Conservation (phyloP, 345 rosid genomes). For the Triadica sebifera region DNA sequence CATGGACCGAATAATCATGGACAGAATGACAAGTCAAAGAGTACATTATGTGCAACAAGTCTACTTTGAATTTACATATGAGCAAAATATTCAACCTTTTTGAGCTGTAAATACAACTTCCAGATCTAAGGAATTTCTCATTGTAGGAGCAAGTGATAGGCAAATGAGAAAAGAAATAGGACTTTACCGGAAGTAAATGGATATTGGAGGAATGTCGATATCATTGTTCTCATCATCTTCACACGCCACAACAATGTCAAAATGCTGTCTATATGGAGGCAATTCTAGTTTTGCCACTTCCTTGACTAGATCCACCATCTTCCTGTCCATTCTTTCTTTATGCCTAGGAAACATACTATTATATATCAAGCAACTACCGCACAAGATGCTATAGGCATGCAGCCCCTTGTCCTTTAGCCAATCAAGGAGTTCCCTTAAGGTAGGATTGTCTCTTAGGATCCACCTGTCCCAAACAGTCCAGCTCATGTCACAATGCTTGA, state of each 20-base stretch:
- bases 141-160: neutral
- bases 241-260: slow-evolving; percentile 91
- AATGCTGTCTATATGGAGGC: slow-evolving; percentile 63
- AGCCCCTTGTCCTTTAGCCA: slow-evolving; percentile 83
- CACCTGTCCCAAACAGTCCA: slow-evolving; percentile 99
- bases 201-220: slow-evolving; percentile 81
- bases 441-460: slow-evolving; percentile 70
- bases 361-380: slow-evolving; percentile 79
- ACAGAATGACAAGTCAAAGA: neutral
- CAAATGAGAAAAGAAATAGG: neutral
- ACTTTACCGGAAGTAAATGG: slow-evolving; percentile 62
- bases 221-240: slow-evolving; percentile 84
- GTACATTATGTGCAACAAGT: neutral
- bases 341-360: slow-evolving; percentile 89
- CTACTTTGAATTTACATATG: neutral
- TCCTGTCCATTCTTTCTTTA: slow-evolving; percentile 75
- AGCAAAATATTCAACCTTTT: neutral
- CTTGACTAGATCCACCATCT: slow-evolving; percentile 71
- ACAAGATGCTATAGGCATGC: slow-evolving; percentile 88
- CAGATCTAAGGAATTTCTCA: neutral
- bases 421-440: slow-evolving; percentile 61
- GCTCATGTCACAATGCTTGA: slow-evolving; percentile 76
- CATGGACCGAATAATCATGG: too few relatives aligned
- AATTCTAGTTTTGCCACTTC: slow-evolving; percentile 83
- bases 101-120: neutral